Evolutionary conservation across 345 rosid genomes (phyloP), one percentile per base, ranked within the genome.

Genomic region (Euclidium syriacum): DNA sequence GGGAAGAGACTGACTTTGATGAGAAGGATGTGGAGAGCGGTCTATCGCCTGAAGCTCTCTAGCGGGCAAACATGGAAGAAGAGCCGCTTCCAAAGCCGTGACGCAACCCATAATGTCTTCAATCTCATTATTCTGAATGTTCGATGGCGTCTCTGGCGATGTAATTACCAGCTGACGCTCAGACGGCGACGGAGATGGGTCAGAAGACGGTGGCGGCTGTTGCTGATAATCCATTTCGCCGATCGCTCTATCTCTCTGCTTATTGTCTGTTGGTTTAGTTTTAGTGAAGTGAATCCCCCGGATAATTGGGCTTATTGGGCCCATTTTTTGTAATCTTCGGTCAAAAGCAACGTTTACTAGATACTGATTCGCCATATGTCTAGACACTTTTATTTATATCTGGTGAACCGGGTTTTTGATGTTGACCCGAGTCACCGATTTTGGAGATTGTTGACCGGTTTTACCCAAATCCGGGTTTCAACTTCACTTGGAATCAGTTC

Each of bases 11-110:
- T 61, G 11, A 92, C 98, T 94, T 72, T 87, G 99, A 68, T 94
- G 99, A 59, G 99, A 90, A 67, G 92, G 96, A 47, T 90, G 95
- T 2, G 95, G 96, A 54, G 97, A 94, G 17, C 97, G 97, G 68
- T 90, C 97, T 6, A 87, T 90, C 1, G 99, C 97, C 70, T 94
- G 99, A 64, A 90, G 97, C 79, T 94, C 99, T 68, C 97, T 79
- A 46, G 99, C 99, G 2, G 97, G 99, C 58, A 94, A 79, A 80
- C 99, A 94, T 0, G 99, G 99, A 10, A 94, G 84, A 75, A 94
- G 71, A 72, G 96, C 91, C 19, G 87, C 80, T 75, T 90, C 96
- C 41, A 90, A 76, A 1, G 96, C 88, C 66, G 79, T 80, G 58
- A 90, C 99, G 39, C 88, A 86, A 3, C 79, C 79, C 52, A 87